Conservation (phyloP, 2,329 filamentous ascomycete genomes). For the Ascochyta rabiei region DNA sequence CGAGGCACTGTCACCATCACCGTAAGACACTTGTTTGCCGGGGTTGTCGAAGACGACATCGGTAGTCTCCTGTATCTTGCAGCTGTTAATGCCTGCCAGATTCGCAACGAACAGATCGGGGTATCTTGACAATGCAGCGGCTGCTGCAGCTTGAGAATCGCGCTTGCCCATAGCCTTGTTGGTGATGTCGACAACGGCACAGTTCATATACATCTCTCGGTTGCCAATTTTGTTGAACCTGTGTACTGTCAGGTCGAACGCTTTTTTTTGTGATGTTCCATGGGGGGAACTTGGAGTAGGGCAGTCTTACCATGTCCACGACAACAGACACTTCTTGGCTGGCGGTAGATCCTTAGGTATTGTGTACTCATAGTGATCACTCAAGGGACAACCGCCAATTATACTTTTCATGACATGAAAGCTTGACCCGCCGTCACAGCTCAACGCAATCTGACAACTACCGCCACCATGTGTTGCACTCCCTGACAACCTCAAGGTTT, state of each 20-base stretch:
- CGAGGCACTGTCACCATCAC: slow-evolving; percentile 37
- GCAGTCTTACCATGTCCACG: slow-evolving; percentile 62
- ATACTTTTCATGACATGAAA: slow-evolving; percentile 73
- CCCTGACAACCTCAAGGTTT: slow-evolving; percentile 69
- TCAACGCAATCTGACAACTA: slow-evolving; percentile 77
- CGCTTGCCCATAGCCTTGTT: slow-evolving; percentile 54
- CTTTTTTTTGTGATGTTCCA: background rate
- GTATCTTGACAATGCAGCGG: slow-evolving; percentile 39
- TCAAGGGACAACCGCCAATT: slow-evolving; percentile 61
- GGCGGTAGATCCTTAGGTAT: slow-evolving; percentile 66
- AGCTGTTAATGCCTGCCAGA: slow-evolving; percentile 49
- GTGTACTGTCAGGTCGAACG: background rate
- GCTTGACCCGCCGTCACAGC: slow-evolving; percentile 71
- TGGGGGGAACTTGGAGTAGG: background rate
- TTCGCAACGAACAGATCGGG: slow-evolving; percentile 55
- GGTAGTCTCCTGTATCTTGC: slow-evolving; percentile 45
- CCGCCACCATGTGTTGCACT: slow-evolving; percentile 69
- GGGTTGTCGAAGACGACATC: slow-evolving; percentile 52
- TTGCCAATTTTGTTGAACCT: slow-evolving; percentile 75
- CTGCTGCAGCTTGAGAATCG: slow-evolving; percentile 54
- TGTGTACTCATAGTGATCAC: slow-evolving; percentile 64
- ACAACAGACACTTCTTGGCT: slow-evolving; percentile 66
- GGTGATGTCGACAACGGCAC: slow-evolving; percentile 70
- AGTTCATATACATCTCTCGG: slow-evolving; percentile 89
- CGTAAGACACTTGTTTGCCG: slow-evolving; percentile 50